These are phyloP conservation scores for Coemansia sp. DNA, from an alignment of 192 early-diverging fungal species.

Conservation along the genomic window DNA sequence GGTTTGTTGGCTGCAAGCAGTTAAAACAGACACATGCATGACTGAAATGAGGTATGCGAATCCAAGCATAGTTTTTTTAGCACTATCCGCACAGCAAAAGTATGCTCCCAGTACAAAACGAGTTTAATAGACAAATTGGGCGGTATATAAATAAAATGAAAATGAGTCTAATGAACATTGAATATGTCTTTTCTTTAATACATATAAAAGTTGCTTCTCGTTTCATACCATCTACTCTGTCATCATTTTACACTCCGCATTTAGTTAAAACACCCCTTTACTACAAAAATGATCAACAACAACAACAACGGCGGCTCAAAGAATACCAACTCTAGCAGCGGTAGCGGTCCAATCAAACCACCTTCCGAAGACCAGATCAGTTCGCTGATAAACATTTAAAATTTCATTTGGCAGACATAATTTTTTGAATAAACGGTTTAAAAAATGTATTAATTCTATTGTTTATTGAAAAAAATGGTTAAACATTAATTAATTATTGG, in stretches of 20 bases:
- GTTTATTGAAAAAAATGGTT: not conserved
- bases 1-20: too few species aligned
- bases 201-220: not conserved
- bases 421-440: slow-evolving; percentile 13
- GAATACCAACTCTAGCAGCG: not conserved
- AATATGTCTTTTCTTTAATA: not conserved
- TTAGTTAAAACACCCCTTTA: not conserved
- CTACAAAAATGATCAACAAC: not conserved
- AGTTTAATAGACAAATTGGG: too few species aligned
- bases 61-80: too few species aligned
- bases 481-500: not conserved
- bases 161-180: not conserved
- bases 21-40: too few species aligned
- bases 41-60: too few species aligned
- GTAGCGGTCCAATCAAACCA: slow-evolving; percentile 5
- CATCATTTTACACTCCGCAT: not conserved
- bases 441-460: not conserved
- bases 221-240: not conserved
- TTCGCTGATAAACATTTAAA: not conserved
- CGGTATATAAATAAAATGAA: not conserved
- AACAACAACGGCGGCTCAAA: not conserved
- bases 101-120: too few species aligned
- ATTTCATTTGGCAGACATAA: not conserved
- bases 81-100: too few species aligned
- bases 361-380: slow-evolving; percentile 3